Conservation (phyloP, 169 alveolate genomes). For the Perkinsus marinus region DNA sequence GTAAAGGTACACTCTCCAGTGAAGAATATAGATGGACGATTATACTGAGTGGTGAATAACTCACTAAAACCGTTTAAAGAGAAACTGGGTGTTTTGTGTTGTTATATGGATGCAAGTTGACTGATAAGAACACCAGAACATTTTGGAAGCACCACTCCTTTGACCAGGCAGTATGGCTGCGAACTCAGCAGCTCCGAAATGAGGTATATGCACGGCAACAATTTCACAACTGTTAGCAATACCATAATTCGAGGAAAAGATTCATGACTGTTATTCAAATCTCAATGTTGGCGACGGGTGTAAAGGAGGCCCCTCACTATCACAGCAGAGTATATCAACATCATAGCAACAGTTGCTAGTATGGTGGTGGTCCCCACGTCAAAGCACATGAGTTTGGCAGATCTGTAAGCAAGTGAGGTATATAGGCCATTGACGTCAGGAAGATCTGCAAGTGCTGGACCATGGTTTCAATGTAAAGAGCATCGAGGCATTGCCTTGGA, state of each 20-base stretch:
- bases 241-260: no score
- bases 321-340: background rate
- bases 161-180: no score
- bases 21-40: background rate
- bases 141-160: no score
- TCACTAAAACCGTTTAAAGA: background rate
- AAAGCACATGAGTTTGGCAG: background rate
- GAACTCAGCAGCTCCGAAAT: no score
- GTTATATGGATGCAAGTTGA: background rate
- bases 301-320: no score
- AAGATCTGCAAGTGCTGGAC: no score
- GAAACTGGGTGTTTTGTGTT: background rate
- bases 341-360: background rate
- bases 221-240: background rate
- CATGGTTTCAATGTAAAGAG: no score
- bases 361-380: background rate
- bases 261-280: background rate
- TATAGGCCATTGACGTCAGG: no score
- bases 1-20: background rate
- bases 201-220: no score
- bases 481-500: no score
- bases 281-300: background rate
- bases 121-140: background rate
- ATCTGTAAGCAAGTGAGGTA: no score
- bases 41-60: background rate